A percentile compares a stretch with the other conserved stretches of the same genome.
phyloP scores from a whole-genome alignment of 2,329 filamentous ascomycete genomes.

The Aspergillus fumigatiaffinis region DNA sequence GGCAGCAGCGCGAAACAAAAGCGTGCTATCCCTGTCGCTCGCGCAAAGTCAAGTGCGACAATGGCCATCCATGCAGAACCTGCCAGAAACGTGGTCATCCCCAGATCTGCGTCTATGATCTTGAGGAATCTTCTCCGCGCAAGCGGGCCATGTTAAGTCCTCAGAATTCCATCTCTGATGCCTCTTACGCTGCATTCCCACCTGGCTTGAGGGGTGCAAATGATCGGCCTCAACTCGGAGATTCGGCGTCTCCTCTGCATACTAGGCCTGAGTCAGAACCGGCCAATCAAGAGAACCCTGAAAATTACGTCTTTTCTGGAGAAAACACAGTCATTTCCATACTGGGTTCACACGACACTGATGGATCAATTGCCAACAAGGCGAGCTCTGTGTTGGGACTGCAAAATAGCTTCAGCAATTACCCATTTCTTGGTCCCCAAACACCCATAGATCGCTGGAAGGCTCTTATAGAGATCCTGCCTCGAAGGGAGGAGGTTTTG shows the following conservation, averaged over 20 bases:
- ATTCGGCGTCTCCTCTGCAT: neutral
- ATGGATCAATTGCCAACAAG: too few species aligned
- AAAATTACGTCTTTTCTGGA: conserved; percentile 24
- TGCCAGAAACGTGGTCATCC: conserved; percentile 26
- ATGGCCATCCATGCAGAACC: conserved; percentile 24
- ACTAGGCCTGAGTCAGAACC: neutral
- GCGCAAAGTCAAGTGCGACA: conserved; percentile 36
- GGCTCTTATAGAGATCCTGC: too few species aligned
- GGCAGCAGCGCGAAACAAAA: conserved; percentile 26
- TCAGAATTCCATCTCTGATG: neutral
- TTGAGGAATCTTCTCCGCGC: neutral
- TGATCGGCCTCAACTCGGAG: neutral
- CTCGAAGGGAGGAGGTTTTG: too few species aligned
- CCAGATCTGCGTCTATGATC: conserved; percentile 25
- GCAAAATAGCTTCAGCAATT: too few species aligned
- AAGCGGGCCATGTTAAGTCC: neutral
- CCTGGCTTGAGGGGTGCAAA: too few species aligned
- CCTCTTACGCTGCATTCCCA: too few species aligned
- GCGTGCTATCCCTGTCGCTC: conserved; percentile 35
- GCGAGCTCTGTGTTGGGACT: too few species aligned
- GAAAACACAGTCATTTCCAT: conserved; percentile 29
- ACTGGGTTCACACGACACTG: too few species aligned
- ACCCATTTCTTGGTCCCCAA: too few species aligned
- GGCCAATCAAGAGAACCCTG: neutral
- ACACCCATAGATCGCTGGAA: too few species aligned